Base-by-base conservation (phyloP, 768 basidiomycete species). In the Termitomyces sp. region DNA sequence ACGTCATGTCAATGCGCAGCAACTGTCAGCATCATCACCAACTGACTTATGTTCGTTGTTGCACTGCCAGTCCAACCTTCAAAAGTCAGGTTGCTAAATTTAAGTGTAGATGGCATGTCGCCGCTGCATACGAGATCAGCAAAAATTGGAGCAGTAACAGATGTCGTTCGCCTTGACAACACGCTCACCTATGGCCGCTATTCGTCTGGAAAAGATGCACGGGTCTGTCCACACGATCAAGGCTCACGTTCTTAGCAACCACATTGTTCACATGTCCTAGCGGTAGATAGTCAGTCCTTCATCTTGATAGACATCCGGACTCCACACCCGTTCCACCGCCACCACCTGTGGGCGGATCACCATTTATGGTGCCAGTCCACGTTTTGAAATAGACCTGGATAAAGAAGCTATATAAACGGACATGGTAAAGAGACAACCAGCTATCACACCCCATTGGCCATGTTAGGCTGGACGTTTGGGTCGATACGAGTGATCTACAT, bases 311-410 rank as follows among this genome's bases (percentile, higher is more conserved):
- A 39, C 36, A 41, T 41, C 18, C 6, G 22, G 31, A 20, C 22
- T 22, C 1, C 71, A 31, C 55, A 79, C 81, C 79, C 53, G 72
- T 62, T 12, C 79, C 83, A 18, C 79, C 83, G 13, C 83, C 82
- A 7, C 83, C 83, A 6, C 79, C 80, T 27, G 79, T 82, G 1
- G 82, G 82, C 7, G 83, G 83, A 9, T 67, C 66, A 2, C 83
- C 82, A 58, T 80, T 75, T 12, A 79, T 73, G 2, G 75, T 71
- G 2, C 77, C 80, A 31, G 76, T 76, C 81, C 81, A 84, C 0
- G 80, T 76, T 67, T 84, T 83, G 67, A 83, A 76, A 67, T 82
- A 83, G 5, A 81, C 75, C 81, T 82, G 53, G 29, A 52, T 36
- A 22, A 41, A 29, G 36, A 36, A 37, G 16, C n/a, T 51, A 51